Conservation (phyloP, 345 rosid genomes). For the Heritiera fomes region DNA sequence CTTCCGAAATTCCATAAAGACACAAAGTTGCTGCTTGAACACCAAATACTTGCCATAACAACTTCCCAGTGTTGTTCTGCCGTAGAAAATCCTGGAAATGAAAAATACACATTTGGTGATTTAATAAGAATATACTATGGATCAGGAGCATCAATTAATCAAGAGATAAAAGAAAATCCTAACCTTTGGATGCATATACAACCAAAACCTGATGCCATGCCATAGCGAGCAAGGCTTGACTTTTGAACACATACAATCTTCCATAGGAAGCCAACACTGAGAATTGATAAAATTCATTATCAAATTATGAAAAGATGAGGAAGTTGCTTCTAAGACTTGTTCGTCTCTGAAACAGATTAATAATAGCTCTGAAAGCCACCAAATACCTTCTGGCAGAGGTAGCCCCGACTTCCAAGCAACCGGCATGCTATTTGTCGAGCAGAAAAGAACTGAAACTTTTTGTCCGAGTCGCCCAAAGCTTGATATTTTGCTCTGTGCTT, state of each 20-base stretch:
- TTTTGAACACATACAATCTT: conserved; percentile 88
- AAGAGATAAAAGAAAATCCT: conserved; percentile 13
- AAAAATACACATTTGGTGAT: conserved; percentile 12
- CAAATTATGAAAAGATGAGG: background rate
- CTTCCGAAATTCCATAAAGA: conserved; percentile 83
- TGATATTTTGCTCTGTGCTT: conserved; percentile 83
- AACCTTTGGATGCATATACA: conserved; percentile 99
- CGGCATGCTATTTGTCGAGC: conserved; percentile 92
- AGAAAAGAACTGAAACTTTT: conserved; percentile 73
- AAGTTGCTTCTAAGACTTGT: background rate
- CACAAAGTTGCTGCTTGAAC: conserved; percentile 79
- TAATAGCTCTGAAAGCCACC: background rate
- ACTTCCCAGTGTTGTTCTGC: conserved; percentile 95
- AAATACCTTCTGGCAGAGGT: conserved; percentile 87
- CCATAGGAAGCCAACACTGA: conserved; percentile 97
- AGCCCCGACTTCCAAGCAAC: conserved; percentile 85
- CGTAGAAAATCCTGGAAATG: conserved; percentile 76
- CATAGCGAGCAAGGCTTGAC: conserved; percentile 59
- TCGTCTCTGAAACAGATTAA: background rate
- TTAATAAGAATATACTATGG: background rate
- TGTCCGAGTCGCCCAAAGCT: conserved; percentile 71
- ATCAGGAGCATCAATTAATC: background rate
- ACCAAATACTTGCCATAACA: conserved; percentile 91
- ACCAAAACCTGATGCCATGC: conserved; percentile 79
- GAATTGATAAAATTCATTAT: conserved; percentile 7